Evolutionary conservation across 164 flowering plant genomes (phyloP), one percentile per base, ranked within the genome.

Genomic region (Nymphaea thermarum): DNA sequence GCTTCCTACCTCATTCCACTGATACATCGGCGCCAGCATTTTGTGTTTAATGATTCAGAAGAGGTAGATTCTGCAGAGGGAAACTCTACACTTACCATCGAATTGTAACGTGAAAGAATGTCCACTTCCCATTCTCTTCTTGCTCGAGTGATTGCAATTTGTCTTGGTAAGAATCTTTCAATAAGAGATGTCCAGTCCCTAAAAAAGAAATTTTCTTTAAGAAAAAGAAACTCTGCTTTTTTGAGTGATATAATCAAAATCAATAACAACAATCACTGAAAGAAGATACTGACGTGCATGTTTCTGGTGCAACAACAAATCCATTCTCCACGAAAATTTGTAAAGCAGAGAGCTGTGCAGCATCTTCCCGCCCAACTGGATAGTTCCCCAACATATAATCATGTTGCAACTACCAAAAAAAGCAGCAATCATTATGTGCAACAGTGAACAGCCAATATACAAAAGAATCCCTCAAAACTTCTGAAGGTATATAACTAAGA

Each of bases 321-420:
- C 99, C 99, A 71, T 90, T 92, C 74, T 93, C 97, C 72, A 86
- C 97, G 73, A 95, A 79, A 70, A 95, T 95, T 71, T 95, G 99
- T 79, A 95, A 74, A 17, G 98, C 97, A 71, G 97, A 92, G 12
- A 95, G 82, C 76, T 92, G 94, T 41, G 97, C 95, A 76, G 98
- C 98, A 81, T 95, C 99, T 73, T 92, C 98, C 77, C 88, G 85
- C 71, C 98, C 99, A 80, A 95, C 96, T 65, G 99, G 99, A 83
- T 95, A 95, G 80, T 95, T 92, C 15, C 99, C 99, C 80, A 86
- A 70, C 17, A 90, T 82, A 80, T 95, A 95, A 79, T 95, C 99
- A 82, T 92, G 97, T 86, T 92, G 99, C 80, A 95, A 78, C 99
- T 95, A 89, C 67, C 72, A 71, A 36, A 78, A 60, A 36, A 10